Base-by-base conservation (phyloP, 352 stramenopile species). In the Phytophthora cajani region DNA sequence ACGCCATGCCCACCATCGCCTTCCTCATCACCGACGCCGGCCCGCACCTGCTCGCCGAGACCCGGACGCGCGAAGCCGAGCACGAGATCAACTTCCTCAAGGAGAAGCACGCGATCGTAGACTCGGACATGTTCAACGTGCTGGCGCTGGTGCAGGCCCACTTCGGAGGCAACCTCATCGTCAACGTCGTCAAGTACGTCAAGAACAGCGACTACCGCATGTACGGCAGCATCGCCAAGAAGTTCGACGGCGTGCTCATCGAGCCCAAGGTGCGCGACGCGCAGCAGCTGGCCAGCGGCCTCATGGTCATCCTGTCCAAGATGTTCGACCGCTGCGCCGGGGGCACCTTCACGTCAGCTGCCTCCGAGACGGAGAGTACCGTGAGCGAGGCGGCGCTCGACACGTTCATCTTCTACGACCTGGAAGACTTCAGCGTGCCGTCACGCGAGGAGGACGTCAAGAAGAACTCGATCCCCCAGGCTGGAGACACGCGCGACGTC, bases 11-110 rank as follows among this genome's bases (percentile, higher is more conserved):
- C 33, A 90, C 84, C 1, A 78, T 92, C 21, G 82, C 79, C 40
- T 92, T 92, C 71, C 62, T 90, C 10, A 90, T 92, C 79, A 85
- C 84, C 2, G 84, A 90, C 55, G 84, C 82, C 5, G 71, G 72
- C 1, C 82, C 82, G 56, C 84, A 91, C 62, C 58, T 92, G 32
- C 64, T 74, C 23, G 77, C 69, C 33, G 72, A 82, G 17, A 56
- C 58, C 33, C 46, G 46, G 42, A 82, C 81, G 2, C 14, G 54
- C 14, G 81, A 90, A 50, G 72, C 84, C 5, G 62, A 62, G 4
- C 74, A 82, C 30, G 80, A 91, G 36, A 58, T 78, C 32, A 64
- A 78, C 17, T 78, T 70, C 40, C 81, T 91, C 67, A 82, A 78
- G 51, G 56, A 69, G 54, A 79, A 80, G 52, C 74, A 87, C 67